Conservation (phyloP, 805 yeast species). For the Nakazawaea ernobii region DNA sequence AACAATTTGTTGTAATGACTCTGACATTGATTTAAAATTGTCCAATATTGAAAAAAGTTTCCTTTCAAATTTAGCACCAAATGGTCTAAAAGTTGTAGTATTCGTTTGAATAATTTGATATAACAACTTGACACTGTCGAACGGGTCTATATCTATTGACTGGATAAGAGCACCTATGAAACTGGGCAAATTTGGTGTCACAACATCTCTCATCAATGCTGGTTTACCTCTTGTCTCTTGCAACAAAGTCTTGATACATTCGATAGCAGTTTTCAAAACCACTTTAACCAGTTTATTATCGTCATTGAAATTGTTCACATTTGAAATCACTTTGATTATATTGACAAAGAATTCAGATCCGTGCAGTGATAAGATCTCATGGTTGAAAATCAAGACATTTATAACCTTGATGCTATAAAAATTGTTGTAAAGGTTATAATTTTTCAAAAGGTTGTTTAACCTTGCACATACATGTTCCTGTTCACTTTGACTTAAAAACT, state of each 20-base stretch:
- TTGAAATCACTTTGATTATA: constrained; percentile 35
- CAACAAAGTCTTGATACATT: constrained; percentile 35
- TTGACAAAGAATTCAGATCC: constrained; percentile 34
- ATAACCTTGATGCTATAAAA: constrained; percentile 59
- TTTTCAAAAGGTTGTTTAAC: constrained; percentile 35
- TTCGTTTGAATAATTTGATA: constrained; percentile 45
- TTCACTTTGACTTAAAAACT: constrained; percentile 30
- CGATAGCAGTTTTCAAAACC: constrained; percentile 30
- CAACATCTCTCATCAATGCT: constrained; percentile 72
- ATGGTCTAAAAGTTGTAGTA: constrained; percentile 80
- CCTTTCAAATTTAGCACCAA: constrained; percentile 53
- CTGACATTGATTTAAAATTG: constrained; percentile 31
- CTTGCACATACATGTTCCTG: constrained; percentile 44
- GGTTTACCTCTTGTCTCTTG: constrained; percentile 69
- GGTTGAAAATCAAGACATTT: constrained; percentile 33
- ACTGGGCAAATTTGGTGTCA: constrained; percentile 71
- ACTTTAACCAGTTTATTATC: constrained; percentile 23
- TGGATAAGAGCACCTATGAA: constrained; percentile 52
- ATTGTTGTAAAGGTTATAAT: constrained; percentile 36
- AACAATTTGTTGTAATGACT: constrained; percentile 32
- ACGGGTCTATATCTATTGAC: constrained; percentile 32
- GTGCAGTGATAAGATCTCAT: constrained; percentile 32
- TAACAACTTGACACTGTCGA: constrained; percentile 32
- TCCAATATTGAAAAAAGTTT: constrained; percentile 32
- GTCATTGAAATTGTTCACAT: constrained; percentile 29